Evolutionary conservation across 768 basidiomycete species (phyloP).

Genomic region (Serendipita sp.): DNA sequence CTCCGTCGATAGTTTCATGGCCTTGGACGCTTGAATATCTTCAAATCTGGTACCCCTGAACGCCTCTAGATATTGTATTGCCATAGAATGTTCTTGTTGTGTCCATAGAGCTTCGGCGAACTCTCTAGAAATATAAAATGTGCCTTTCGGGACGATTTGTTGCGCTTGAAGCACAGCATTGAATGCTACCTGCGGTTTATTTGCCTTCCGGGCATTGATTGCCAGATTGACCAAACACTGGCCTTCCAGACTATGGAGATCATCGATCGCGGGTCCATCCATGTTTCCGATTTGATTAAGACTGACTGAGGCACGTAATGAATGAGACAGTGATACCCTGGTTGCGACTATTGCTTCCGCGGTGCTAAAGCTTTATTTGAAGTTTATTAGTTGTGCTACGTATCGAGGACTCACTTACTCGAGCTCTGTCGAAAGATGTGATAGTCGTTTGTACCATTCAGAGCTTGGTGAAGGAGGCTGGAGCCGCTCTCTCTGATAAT

Average conservation of each 20-base stretch:
- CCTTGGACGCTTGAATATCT: neutral
- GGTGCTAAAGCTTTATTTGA: constrained; percentile 42
- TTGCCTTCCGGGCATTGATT: constrained; percentile 47
- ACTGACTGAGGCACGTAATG: constrained; percentile 51
- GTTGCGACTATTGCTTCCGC: constrained; percentile 69
- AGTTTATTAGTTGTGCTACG: neutral
- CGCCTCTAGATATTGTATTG: constrained; percentile 53
- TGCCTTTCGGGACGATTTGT: constrained; percentile 29
- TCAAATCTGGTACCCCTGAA: constrained; percentile 13
- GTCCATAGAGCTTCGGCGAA: constrained; percentile 84
- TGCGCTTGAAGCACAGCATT: constrained; percentile 73
- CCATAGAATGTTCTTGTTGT: constrained; percentile 68
- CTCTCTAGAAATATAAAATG: constrained; percentile 53
- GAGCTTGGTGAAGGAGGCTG: constrained; percentile 10
- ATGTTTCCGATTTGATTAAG: constrained; percentile 63
- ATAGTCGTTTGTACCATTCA: constrained; percentile 28
- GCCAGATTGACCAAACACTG: constrained; percentile 56
- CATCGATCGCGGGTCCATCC: constrained; percentile 33
- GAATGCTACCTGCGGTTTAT: constrained; percentile 64
- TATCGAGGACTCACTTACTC: constrained; percentile 35
- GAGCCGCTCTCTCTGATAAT: constrained; percentile 2
- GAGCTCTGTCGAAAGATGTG: constrained; percentile 37
- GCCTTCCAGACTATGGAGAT: constrained; percentile 46
- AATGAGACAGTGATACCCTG: constrained; percentile 64
- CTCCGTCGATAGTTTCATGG: neutral